phyloP scores from a whole-genome alignment of 768 basidiomycete species.

The Auriscalpium microsporum region DNA sequence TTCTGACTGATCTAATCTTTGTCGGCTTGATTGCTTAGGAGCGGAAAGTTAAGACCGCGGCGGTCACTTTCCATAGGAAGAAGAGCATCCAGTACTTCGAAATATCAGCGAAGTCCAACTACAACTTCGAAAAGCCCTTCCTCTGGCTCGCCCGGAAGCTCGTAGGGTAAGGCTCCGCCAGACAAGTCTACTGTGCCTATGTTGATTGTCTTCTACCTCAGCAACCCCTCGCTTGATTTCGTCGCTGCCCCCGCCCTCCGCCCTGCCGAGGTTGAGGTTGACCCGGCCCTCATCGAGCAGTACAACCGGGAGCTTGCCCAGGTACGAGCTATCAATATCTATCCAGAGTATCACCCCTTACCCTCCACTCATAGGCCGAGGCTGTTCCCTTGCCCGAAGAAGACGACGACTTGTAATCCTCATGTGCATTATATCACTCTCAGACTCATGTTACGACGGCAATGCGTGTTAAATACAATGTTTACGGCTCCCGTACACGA shows the following conservation, averaged over 20 bases:
- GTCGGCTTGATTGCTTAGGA: slow-evolving; percentile 46
- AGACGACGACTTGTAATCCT: slow-evolving; percentile 71
- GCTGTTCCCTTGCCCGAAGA: slow-evolving; percentile 95
- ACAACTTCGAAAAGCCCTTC: slow-evolving; percentile 99
- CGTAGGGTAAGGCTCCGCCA: slow-evolving; percentile 62
- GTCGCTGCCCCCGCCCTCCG: slow-evolving; percentile 94
- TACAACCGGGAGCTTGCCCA: slow-evolving; percentile 71
- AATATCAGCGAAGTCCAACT: slow-evolving; percentile 99
- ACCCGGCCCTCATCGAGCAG: slow-evolving; percentile 64
- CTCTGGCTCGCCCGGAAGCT: slow-evolving; percentile 98
- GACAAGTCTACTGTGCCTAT: no score
- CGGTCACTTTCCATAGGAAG: slow-evolving; percentile 99
- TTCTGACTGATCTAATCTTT: background rate
- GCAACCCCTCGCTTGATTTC: slow-evolving; percentile 84
- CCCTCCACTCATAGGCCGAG: slow-evolving; percentile 51
- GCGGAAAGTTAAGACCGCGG: slow-evolving; percentile 98
- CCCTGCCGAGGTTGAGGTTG: slow-evolving; percentile 87
- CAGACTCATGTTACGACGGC: background rate
- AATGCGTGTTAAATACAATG: background rate
- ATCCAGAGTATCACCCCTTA: background rate
- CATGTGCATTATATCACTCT: slow-evolving; percentile 5
- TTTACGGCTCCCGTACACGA: background rate
- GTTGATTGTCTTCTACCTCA: slow-evolving; percentile 21
- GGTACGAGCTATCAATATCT: slow-evolving; percentile 30
- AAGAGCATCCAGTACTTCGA: slow-evolving; percentile 99